Percentiles rank a stretch among this genome's conserved stretches.
These are phyloP conservation scores for Macadamia integrifolia DNA, from an alignment of 164 flowering plant genomes.

Conservation along the genomic window DNA sequence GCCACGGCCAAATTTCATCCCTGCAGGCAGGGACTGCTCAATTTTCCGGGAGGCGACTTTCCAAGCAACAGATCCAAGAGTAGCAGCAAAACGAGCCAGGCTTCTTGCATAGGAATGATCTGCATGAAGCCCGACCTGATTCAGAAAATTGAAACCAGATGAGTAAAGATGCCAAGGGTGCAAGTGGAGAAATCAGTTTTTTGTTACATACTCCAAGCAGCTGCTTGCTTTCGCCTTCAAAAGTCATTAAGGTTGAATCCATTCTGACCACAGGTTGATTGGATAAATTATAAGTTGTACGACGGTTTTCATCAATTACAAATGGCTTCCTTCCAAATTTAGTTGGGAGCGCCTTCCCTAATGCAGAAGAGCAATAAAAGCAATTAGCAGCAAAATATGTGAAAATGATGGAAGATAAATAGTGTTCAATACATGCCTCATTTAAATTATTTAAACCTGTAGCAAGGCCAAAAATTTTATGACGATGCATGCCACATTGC, in stretches of 20 bases:
- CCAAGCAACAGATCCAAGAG: slow-evolving; percentile 92
- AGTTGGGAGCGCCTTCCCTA: slow-evolving; percentile 52
- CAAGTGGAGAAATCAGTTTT: slow-evolving; percentile 1
- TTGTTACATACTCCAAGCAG: slow-evolving; percentile 64
- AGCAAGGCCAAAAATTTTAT: too few species aligned
- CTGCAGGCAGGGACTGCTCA: slow-evolving; percentile 69
- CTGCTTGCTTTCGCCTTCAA: slow-evolving; percentile 77
- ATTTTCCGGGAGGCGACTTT: slow-evolving; percentile 72
- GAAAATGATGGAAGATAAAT: background rate
- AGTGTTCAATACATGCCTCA: too few species aligned
- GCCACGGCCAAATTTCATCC: slow-evolving; percentile 76
- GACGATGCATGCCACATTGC: too few species aligned
- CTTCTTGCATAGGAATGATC: slow-evolving; percentile 90
- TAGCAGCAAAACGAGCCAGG: slow-evolving; percentile 88
- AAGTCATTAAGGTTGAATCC: slow-evolving; percentile 57
- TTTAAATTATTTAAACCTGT: too few species aligned
- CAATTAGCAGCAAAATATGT: slow-evolving; percentile 4
- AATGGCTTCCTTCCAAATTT: slow-evolving; percentile 56
- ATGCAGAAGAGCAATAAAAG: slow-evolving; percentile 16
- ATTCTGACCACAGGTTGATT: slow-evolving; percentile 34
- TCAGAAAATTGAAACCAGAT: slow-evolving; percentile 13
- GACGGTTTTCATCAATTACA: slow-evolving; percentile 72
- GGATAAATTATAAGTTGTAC: slow-evolving; percentile 55
- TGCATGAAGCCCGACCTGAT: slow-evolving; percentile 85
- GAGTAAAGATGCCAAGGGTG: slow-evolving; percentile 7